Evolutionary conservation across 345 rosid species (phyloP).

Genomic region (Lepidium sativum): DNA sequence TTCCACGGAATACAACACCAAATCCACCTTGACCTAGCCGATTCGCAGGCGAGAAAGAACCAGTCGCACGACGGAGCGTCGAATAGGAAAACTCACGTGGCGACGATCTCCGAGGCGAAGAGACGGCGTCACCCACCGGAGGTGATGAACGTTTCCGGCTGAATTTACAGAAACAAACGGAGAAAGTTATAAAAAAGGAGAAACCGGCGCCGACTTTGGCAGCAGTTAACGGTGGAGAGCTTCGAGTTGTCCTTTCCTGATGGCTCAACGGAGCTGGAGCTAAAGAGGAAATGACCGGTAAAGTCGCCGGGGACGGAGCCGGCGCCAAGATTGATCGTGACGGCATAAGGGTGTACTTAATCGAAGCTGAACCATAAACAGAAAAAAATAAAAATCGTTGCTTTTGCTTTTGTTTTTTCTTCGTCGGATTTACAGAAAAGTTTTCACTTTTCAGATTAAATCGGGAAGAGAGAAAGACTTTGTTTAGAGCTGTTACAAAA

Average conservation of each 20-base stretch:
- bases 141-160: conserved; percentile 35
- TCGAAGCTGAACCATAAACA: conserved; percentile 12
- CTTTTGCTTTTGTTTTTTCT: background rate
- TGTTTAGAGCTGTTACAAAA: background rate
- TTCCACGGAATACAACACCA: conserved; percentile 69
- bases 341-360: conserved; percentile 30
- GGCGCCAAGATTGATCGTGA: conserved; percentile 33
- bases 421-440: background rate
- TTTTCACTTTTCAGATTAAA: conserved; percentile 9
- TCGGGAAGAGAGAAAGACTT: background rate
- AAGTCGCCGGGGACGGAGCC: background rate
- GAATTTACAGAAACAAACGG: conserved; percentile 52
- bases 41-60: conserved; percentile 44
- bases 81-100: conserved; percentile 57
- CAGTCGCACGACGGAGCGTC: conserved; percentile 59
- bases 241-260: conserved; percentile 5
- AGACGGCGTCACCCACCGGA: background rate
- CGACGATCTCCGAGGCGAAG: conserved; percentile 33
- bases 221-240: conserved; percentile 23
- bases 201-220: conserved; percentile 32
- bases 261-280: conserved; percentile 2
- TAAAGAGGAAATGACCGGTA: background rate
- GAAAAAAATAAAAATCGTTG: background rate
- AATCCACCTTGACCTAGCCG: conserved; percentile 74
- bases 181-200: conserved; percentile 37